Evolutionary conservation across 805 yeast genomes (phyloP).

Genomic region (Myxozyma neglecta): DNA sequence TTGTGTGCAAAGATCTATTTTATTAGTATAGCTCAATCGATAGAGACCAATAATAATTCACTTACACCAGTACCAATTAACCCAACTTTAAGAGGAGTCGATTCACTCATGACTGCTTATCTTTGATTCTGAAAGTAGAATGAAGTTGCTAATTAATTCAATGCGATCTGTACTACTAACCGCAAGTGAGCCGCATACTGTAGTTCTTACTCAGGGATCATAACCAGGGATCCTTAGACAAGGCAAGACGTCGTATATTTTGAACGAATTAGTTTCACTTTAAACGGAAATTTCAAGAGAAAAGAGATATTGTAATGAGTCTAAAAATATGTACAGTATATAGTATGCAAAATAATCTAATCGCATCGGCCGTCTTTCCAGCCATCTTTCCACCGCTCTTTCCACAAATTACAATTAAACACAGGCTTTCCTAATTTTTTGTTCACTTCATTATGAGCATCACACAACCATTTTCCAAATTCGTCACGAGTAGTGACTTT

Average conservation of each 20-base stretch:
- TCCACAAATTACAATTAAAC: slow-evolving; percentile 89
- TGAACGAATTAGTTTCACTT: no score
- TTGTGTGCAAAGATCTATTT: slow-evolving; percentile 73
- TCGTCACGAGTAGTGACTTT: slow-evolving; percentile 57
- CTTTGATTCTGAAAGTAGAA: neutral
- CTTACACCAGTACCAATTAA: slow-evolving; percentile 18
- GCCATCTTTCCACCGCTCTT: slow-evolving; percentile 91
- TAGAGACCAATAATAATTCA: neutral
- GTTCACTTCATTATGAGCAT: slow-evolving; percentile 94
- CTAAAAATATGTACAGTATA: neutral
- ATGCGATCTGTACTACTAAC: no score
- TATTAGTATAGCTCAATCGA: neutral
- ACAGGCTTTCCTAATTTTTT: slow-evolving; percentile 76
- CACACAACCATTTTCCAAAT: slow-evolving; percentile 88
- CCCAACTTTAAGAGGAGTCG: slow-evolving; percentile 7
- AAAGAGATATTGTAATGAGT: neutral
- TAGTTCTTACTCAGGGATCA: no score
- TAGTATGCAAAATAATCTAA: slow-evolving; percentile 25
- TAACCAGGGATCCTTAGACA: no score
- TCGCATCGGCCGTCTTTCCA: slow-evolving; percentile 71
- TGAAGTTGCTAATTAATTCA: no score
- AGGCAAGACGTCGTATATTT: no score
- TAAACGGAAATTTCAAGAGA: no score
- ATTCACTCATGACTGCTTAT: neutral
- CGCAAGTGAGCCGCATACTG: no score